Percentiles rank a stretch among this genome's conserved stretches.
Conservation (phyloP, 306 rosid species). For the Corylus heterophylla region DNA sequence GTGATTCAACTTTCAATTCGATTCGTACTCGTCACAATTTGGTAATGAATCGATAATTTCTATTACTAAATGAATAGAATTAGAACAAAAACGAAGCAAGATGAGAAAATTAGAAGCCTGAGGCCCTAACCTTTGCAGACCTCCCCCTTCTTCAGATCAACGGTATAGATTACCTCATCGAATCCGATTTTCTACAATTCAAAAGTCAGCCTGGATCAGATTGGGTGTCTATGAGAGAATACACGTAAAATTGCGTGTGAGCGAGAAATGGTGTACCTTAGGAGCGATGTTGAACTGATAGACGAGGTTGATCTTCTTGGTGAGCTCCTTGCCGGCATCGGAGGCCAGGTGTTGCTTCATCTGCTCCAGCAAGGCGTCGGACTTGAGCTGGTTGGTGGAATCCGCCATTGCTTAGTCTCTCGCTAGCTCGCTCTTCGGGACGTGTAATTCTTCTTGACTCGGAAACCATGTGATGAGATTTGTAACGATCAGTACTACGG, state of each 20-base stretch:
- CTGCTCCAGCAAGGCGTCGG: conserved; percentile 67
- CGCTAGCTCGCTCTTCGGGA: not conserved
- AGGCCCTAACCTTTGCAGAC: conserved; percentile 68
- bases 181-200: conserved; percentile 72
- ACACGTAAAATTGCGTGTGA: not conserved
- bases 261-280: conserved; percentile 43
- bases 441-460: not conserved
- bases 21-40: not conserved
- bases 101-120: not conserved
- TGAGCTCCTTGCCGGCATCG: conserved; percentile 67
- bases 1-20: not conserved
- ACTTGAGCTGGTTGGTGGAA: conserved; percentile 49
- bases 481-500: not conserved
- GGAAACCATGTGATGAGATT: not conserved
- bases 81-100: not conserved
- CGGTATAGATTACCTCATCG: conserved; percentile 63
- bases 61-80: not conserved
- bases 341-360: conserved; percentile 76
- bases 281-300: conserved; percentile 87
- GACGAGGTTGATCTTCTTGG: conserved; percentile 62
- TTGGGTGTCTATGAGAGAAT: no score
- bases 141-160: conserved; percentile 91
- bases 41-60: not conserved
- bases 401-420: conserved; percentile 35
- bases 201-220: not conserved